These are phyloP conservation scores for Petunia axillaris DNA, from an alignment of 257 asterid species.

Conservation along the genomic window DNA sequence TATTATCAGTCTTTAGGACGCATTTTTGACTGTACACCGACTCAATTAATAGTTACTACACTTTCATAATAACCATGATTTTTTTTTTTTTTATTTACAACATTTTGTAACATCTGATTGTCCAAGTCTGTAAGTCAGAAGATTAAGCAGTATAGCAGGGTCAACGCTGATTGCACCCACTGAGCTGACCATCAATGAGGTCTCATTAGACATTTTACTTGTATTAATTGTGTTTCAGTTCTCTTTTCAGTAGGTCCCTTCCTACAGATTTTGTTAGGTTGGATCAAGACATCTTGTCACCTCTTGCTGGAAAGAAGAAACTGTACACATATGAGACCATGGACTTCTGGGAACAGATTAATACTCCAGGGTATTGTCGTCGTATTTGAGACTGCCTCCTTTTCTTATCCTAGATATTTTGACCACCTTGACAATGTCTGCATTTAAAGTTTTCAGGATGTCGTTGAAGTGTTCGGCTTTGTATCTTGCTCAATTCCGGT, in stretches of 20 bases:
- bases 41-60: not conserved
- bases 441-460: conserved; percentile 53
- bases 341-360: conserved; percentile 94
- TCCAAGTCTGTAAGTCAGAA: not conserved
- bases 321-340: conserved; percentile 68
- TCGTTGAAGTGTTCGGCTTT: conserved; percentile 55
- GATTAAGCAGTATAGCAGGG: not conserved
- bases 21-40: not conserved
- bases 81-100: not conserved
- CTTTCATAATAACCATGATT: not conserved
- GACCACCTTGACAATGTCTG: conserved; percentile 26
- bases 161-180: not conserved
- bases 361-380: conserved; percentile 68
- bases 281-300: conserved; percentile 90
- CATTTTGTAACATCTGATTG: not conserved
- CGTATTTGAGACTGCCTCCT: conserved; percentile 20
- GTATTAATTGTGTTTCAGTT: not conserved
- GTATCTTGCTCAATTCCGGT: conserved; percentile 45
- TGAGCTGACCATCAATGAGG: not conserved
- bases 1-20: not conserved
- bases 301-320: conserved; percentile 87
- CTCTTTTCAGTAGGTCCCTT: conserved; percentile 55
- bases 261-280: conserved; percentile 77
- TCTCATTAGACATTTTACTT: not conserved
- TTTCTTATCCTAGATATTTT: conserved; percentile 19